These are phyloP conservation scores for Claviceps digitariae DNA, from an alignment of 2,329 filamentous ascomycete genomes.

Conservation along the genomic window DNA sequence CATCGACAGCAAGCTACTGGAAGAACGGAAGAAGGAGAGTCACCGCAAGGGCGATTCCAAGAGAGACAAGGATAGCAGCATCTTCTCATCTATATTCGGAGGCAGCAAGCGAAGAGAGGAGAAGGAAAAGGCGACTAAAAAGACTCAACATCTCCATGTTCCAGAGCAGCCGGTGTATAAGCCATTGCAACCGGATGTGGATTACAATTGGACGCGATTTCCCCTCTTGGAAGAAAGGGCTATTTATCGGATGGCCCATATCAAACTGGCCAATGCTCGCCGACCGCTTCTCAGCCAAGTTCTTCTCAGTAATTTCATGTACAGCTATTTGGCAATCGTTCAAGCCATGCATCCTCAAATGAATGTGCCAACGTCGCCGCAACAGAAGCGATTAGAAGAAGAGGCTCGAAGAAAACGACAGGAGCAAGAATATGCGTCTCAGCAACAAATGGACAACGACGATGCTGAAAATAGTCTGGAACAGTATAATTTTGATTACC, in stretches of 20 bases:
- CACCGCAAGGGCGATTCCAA: constrained; percentile 64
- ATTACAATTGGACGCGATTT: constrained; percentile 94
- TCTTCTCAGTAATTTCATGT: constrained; percentile 98
- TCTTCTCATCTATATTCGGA: constrained; percentile 91
- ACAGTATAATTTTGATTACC: constrained; percentile 40
- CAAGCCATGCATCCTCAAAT: constrained; percentile 98
- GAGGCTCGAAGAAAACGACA: constrained; percentile 36
- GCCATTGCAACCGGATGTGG: constrained; percentile 69
- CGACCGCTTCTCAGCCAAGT: constrained; percentile 89
- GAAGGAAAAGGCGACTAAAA: constrained; percentile 60
- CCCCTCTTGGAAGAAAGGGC: constrained; percentile 90
- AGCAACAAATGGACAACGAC: constrained; percentile 30
- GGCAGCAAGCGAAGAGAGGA: constrained; percentile 79
- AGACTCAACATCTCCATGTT: constrained; percentile 56
- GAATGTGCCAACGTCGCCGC: constrained; percentile 73
- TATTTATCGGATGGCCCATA: constrained; percentile 97
- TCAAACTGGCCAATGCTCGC: constrained; percentile 95
- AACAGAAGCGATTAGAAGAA: constrained; percentile 50
- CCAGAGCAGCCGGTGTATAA: constrained; percentile 68
- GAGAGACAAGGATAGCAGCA: constrained; percentile 82
- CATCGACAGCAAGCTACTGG: constrained; percentile 57
- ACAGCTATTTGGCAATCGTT: constrained; percentile 95
- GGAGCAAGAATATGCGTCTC: constrained; percentile 34
- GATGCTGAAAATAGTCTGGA: constrained; percentile 35
- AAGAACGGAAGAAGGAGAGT: constrained; percentile 72